These are phyloP conservation scores for Uronychia setigera DNA, from an alignment of 73 alveolate genomes.

Conservation along the genomic window DNA sequence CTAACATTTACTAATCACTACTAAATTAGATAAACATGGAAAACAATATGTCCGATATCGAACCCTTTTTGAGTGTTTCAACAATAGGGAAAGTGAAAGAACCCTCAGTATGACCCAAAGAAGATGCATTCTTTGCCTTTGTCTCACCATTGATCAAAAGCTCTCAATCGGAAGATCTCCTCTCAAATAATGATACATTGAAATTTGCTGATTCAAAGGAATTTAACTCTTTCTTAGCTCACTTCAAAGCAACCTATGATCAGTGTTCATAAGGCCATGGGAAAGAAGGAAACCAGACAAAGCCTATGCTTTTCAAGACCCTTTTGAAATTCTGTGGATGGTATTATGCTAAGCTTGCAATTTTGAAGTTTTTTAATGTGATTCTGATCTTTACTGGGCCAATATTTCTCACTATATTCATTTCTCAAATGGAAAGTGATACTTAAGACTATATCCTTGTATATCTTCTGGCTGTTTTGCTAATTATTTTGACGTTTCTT, in stretches of 20 bases:
- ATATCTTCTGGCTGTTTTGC: not conserved
- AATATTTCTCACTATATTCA: not conserved
- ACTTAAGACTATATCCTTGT: not conserved
- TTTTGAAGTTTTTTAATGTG: not conserved
- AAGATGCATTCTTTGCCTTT: no score
- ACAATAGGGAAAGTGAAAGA: no score
- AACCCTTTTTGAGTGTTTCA: no score
- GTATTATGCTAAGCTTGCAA: not conserved
- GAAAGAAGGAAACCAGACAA: not conserved
- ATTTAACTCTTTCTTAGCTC: not conserved
- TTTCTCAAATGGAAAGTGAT: not conserved
- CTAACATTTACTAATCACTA: no score
- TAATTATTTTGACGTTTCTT: not conserved
- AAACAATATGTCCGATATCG: no score
- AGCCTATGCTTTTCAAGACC: not conserved
- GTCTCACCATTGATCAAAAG: no score
- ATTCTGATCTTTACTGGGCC: not conserved
- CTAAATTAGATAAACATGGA: no score
- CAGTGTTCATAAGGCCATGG: no score
- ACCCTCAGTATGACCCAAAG: no score
- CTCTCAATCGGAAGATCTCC: not conserved
- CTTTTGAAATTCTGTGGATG: not conserved
- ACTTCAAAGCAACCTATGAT: no score
- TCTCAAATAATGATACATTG: not conserved
- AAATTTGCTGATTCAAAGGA: not conserved